A percentile compares a stretch with the other conserved stretches of the same genome.
Evolutionary conservation across 2,329 filamentous ascomycete species (phyloP).

Genomic region (Amphichorda felina): DNA sequence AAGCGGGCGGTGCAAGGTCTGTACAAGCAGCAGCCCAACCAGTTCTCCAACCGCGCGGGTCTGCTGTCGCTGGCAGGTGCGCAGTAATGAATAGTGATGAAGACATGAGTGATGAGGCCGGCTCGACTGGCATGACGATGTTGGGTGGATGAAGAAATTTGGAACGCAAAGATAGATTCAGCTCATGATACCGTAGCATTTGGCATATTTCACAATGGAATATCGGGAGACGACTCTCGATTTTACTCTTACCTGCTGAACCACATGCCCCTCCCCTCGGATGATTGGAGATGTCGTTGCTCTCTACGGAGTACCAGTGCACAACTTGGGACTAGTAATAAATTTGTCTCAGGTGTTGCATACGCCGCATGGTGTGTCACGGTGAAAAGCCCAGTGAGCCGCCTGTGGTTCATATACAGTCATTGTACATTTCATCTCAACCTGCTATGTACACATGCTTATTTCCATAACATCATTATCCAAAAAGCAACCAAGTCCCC

Average conservation of each 20-base stretch:
- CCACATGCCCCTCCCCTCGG: too few relatives aligned
- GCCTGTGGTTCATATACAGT: too few relatives aligned
- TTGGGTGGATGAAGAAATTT: neutral
- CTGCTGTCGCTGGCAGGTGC: slow-evolving; percentile 18
- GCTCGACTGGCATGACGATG: too few relatives aligned
- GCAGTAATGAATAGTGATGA: slow-evolving; percentile 1
- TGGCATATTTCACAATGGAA: neutral
- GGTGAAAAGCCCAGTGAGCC: too few relatives aligned
- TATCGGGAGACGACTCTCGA: neutral
- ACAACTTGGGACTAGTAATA: too few relatives aligned
- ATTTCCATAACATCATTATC: too few relatives aligned
- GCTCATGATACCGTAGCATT: neutral
- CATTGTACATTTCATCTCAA: too few relatives aligned
- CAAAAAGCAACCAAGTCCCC: neutral
- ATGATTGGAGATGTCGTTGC: too few relatives aligned
- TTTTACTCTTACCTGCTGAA: slow-evolving; percentile 19
- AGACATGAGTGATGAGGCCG: neutral
- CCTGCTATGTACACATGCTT: too few relatives aligned
- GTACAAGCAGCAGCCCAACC: slow-evolving; percentile 21
- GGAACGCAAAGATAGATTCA: neutral
- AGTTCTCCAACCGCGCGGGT: slow-evolving; percentile 17
- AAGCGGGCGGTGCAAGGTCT: slow-evolving; percentile 47
- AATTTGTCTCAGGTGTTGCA: too few relatives aligned
- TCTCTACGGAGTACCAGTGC: too few relatives aligned
- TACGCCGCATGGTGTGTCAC: too few relatives aligned